Evolutionary conservation across 2,329 filamentous ascomycete genomes (phyloP), one percentile per base, ranked within the genome.

Genomic region (Cercospora sp.): DNA sequence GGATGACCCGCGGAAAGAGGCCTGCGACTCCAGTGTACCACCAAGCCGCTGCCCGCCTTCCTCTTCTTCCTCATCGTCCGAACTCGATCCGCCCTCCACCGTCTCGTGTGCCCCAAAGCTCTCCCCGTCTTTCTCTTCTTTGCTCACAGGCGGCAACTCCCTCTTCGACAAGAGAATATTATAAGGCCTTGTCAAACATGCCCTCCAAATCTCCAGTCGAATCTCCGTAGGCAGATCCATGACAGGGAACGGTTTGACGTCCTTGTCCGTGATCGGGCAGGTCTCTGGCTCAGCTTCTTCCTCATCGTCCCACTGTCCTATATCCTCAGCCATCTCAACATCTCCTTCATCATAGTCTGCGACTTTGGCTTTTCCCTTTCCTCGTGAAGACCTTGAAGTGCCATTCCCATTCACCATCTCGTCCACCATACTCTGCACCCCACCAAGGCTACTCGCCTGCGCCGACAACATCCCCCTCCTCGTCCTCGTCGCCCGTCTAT

Each of bases 201-300:
- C 75, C 65, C 80, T 76, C 72, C 83, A 84, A 66, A 84, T 80
- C 66, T 80, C 77, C 20, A 82, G 73, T 18, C 82, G 77, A n/a
- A 83, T 76, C 70, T 83, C 82, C n/a, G 81, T 78, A 2, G 81
- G 81, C n/a, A 83, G 74, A 12, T 78, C 71, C 77, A 82, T 80
- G 69, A 83, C 78, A 0, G 76, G 77, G 68, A 83, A 76, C 1
- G 70, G 69, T 31, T 68, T 71, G 33, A 65, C 64, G 62, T 74
- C 67, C 64, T 70, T 70, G 63, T 73, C 72, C 28, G 48, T 68
- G 67, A 74, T 68, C 16, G 72, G 69, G 62, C 73, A 72, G 9
- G 66, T 28, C 10, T 67, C 63, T 16, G 61, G 62, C 20, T 64
- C 66, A 13, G 36, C 23, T 33, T 60, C 18, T 48, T 36, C 51